phyloP scores from a whole-genome alignment of 2,329 filamentous ascomycete genomes.

The Fusarium napiforme region DNA sequence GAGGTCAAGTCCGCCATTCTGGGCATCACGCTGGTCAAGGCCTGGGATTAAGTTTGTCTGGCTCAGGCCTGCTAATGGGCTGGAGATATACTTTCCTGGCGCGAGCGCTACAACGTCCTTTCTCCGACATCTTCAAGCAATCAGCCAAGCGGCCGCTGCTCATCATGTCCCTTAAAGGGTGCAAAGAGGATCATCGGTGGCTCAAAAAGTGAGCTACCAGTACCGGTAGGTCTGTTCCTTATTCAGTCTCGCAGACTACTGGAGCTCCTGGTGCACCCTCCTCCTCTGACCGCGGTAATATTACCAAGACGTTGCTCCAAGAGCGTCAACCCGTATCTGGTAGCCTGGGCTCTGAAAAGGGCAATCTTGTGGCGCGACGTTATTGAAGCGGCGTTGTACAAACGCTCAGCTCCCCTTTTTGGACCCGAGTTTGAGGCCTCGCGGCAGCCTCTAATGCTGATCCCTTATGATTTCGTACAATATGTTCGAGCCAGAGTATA shows the following conservation, averaged over 20 bases:
- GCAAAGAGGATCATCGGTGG: constrained; percentile 25
- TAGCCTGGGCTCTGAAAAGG: constrained; percentile 1
- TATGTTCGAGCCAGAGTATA: background rate
- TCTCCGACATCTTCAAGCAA: constrained; percentile 2
- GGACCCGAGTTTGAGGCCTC: background rate
- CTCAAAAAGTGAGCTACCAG: constrained; percentile 20
- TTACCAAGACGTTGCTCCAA: background rate
- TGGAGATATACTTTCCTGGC: constrained; percentile 24
- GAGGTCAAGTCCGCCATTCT: background rate
- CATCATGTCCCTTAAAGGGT: background rate
- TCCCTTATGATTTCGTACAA: background rate
- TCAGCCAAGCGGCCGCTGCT: background rate
- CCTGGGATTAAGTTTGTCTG: background rate
- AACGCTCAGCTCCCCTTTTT: background rate
- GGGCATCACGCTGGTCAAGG: background rate
- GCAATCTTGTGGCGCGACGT: constrained; percentile 33
- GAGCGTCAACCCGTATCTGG: background rate
- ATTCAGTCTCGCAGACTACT: constrained; percentile 1
- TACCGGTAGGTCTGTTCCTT: background rate
- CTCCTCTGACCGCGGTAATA: background rate
- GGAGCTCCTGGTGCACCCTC: constrained; percentile 5
- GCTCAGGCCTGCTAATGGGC: constrained; percentile 1
- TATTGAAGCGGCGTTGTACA: constrained; percentile 16
- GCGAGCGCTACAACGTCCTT: constrained; percentile 31
- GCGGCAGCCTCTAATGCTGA: background rate